Evolutionary conservation across 495 filamentous ascomycete species (phyloP).

Genomic region (Aspergillus diversus): DNA sequence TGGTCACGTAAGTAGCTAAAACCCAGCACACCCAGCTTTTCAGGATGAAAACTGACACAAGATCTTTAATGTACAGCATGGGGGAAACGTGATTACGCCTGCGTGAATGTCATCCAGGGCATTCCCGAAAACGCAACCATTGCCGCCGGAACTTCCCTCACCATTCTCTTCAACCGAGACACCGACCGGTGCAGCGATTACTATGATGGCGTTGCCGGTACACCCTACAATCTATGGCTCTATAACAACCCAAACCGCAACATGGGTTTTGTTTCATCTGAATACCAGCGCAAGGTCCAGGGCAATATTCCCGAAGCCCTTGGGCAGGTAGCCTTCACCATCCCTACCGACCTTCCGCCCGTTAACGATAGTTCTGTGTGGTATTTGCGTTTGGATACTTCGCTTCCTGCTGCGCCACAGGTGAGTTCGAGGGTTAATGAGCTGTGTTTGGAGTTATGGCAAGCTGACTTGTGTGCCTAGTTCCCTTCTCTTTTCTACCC

Average conservation of each 20-base stretch:
- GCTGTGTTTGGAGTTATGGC: background rate
- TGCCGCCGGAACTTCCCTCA: constrained; percentile 28
- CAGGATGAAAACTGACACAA: background rate
- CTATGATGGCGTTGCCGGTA: constrained; percentile 31
- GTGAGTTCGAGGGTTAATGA: constrained; percentile 17
- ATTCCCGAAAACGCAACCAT: constrained; percentile 42
- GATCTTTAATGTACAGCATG: constrained; percentile 30
- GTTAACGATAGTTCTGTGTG: constrained; percentile 38
- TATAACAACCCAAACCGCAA: constrained; percentile 45
- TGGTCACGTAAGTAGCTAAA: constrained; percentile 30
- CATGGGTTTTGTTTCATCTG: constrained; percentile 27
- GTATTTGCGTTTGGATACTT: constrained; percentile 38
- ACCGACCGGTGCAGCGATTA: constrained; percentile 21
- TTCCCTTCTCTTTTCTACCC: background rate
- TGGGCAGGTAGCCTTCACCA: constrained; percentile 31
- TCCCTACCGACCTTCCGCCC: constrained; percentile 34
- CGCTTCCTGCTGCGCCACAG: constrained; percentile 38
- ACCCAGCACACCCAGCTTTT: background rate
- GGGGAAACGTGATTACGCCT: constrained; percentile 46
- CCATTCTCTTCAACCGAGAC: constrained; percentile 38
- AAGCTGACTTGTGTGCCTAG: background rate
- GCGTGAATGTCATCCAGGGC: constrained; percentile 43
- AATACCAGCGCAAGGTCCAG: constrained; percentile 30
- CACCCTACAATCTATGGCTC: constrained; percentile 36
- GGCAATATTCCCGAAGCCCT: constrained; percentile 26